Percentiles rank a stretch among this genome's conserved stretches.
Evolutionary conservation across 2,329 filamentous ascomycete genomes (phyloP).

Genomic region (Penicillium thymicola): DNA sequence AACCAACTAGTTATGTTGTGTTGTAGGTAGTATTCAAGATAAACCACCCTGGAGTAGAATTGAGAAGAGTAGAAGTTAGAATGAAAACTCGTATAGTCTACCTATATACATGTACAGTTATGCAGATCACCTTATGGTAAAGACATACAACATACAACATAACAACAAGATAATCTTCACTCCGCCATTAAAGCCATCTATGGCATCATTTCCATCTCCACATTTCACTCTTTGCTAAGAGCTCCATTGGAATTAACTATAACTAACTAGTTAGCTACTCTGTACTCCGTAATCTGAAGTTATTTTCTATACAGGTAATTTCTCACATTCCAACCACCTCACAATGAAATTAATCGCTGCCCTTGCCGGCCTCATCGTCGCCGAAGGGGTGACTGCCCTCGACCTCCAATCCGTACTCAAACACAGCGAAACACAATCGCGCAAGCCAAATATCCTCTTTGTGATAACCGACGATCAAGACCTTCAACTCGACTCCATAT

Average conservation of each 20-base stretch:
- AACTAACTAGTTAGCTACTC: too few relatives aligned
- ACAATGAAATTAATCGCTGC: slow-evolving; percentile 21
- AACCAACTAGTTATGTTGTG: too few relatives aligned
- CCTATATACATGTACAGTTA: too few relatives aligned
- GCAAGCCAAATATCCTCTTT: slow-evolving; percentile 59
- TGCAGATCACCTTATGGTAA: too few relatives aligned
- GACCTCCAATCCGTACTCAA: slow-evolving; percentile 11
- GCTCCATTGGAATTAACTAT: too few relatives aligned
- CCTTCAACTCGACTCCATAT: slow-evolving; percentile 57
- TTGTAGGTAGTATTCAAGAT: too few relatives aligned
- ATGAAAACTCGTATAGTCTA: background rate
- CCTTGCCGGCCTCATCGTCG: slow-evolving; percentile 16
- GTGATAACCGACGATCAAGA: slow-evolving; percentile 69
- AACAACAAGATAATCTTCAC: too few relatives aligned
- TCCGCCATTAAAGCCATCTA: background rate
- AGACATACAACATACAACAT: too few relatives aligned
- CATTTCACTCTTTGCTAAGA: background rate
- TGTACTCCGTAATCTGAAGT: too few relatives aligned
- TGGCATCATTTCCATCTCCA: background rate
- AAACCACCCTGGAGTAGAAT: too few relatives aligned
- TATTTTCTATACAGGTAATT: too few relatives aligned
- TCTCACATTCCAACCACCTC: background rate
- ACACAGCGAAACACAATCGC: slow-evolving; percentile 1
- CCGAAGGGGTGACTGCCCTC: slow-evolving; percentile 8
- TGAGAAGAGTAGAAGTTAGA: background rate